Evolutionary conservation across 352 stramenopile genomes (phyloP), one percentile per base, ranked within the genome.

Genomic region (Phytophthora cryptogea): DNA sequence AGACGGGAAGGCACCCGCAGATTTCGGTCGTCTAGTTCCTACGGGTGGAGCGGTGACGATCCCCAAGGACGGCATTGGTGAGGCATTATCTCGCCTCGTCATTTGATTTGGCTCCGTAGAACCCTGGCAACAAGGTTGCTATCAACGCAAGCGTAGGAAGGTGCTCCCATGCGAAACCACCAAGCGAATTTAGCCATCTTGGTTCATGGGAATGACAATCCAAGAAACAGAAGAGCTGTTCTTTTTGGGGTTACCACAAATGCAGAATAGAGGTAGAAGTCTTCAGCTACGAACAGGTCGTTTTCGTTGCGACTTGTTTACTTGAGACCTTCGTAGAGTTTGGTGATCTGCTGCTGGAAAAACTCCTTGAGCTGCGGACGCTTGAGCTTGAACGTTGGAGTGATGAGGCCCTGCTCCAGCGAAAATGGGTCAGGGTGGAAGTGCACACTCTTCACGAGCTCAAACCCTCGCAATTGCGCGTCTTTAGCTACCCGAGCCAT

Each of bases 341-440:
- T 52, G 4, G 67, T 42, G 43, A 89, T 83, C 63, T 88, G 65
- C 20, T 54, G 3, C 46, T 88, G 62, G 51, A 88, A 86, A 45
- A 66, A 77, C 20, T 27, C 57, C 64, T 86, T 88, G n/a, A 86
- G 64, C 44, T 80, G 74, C 41, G 67, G 64, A 1, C 91, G 71
- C 70, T 98, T 98, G 45, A 98, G 78, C 64, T 98, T 98, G 68
- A 97, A 96, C 2, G 94, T 98, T 8, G 94, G 91, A 13, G 94
- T 98, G n/a, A 97, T 66, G 16, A 98, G 75, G 33, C 71, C 86
- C 64, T 96, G 96, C 6, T 97, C 91, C 6, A 87, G 75, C 4
- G 73, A 79, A 59, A 97, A 98, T 11, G 74, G 66, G 27, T 92
- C 78, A 0, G 74, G 49, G 49, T 93, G 75, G 32, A 97, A 76